Base-by-base conservation (phyloP, 148 eudicot species). In the Vaccinium vitisidaea region DNA sequence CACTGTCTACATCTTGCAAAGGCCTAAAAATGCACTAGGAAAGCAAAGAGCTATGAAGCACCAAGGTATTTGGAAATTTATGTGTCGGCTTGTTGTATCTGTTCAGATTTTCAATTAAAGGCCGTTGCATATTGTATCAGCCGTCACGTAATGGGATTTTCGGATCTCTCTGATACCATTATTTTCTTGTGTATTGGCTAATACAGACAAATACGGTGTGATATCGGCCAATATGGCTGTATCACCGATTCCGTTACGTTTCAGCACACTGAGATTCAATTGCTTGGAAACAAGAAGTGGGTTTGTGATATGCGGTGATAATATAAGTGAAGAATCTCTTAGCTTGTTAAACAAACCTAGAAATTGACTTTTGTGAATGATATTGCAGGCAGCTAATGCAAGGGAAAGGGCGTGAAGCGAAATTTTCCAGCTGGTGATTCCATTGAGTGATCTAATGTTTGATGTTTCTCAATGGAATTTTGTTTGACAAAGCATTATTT, bases 361-460 rank as follows among this genome's bases (percentile, higher is more conserved):
- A 54, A 53, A 1, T 21, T 70, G 50, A 19, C 19, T 80, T 36
- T 53, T 75, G 39, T 1, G 1, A 58, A 18, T 53, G 89, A 16
- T 67, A 12, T 54, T 73, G 56, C 83, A 82, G 87, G 83, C 87
- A 77, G 49, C 53, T 2, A 55, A 53, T 32, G 84, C 84, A 21
- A 83, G 84, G 25, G 71, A 70, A 65, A 61, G 89, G 77, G 67
- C 75, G 49, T 85, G 46, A 84, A 58, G 54, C 85, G 78, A 13
- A 39, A 23, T 75, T 39, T 39, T 11, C 49, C 82, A 3, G 70
- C 69, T 1, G 8, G 19, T 56, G 70, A 56, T n/a, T 15, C 65
- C 32, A 27, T 53, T 30, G 63, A 54, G 6, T 79, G 65, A 79
- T 16, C 14, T 15, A 30, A 32, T 54, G 65, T 54, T 79, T 15